Percentiles rank a stretch among this genome's conserved stretches.
These are phyloP conservation scores for Puccinia coronata DNA, from an alignment of 1,284 basidiomycete species.

Conservation along the genomic window DNA sequence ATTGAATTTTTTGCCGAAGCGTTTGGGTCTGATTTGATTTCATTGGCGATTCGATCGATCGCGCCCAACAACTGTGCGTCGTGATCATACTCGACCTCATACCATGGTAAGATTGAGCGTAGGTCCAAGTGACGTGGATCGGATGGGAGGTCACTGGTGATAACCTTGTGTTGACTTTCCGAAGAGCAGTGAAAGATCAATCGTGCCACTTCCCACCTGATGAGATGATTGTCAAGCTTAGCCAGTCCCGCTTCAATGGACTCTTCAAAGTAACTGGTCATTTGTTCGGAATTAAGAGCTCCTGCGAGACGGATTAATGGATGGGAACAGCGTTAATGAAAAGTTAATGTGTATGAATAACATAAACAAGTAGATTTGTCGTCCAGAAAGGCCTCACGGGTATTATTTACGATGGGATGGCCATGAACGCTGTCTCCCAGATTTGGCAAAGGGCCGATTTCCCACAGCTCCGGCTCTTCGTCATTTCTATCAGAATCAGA, in stretches of 20 bases:
- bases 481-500: background rate
- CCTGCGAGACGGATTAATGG: background rate
- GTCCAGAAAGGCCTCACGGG: background rate
- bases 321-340: background rate
- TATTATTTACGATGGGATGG: background rate
- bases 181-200: background rate
- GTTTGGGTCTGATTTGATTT: background rate
- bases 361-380: background rate
- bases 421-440: background rate
- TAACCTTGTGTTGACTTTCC: constrained; percentile 11
- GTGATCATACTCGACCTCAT: background rate
- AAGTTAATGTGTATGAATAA: background rate
- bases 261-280: constrained; percentile 6
- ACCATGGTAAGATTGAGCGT: background rate
- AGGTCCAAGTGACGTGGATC: constrained; percentile 31
- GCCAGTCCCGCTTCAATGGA: background rate
- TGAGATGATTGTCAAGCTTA: constrained; percentile 21
- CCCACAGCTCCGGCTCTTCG: background rate
- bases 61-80: background rate
- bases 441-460: background rate
- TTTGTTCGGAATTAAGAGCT: background rate
- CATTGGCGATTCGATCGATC: constrained; percentile 9
- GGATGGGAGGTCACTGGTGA: constrained; percentile 3
- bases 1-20: background rate
- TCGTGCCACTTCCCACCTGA: constrained; percentile 38